These are phyloP conservation scores for Coemansia sp. DNA, from an alignment of 192 early-diverging fungal genomes.

Conservation along the genomic window DNA sequence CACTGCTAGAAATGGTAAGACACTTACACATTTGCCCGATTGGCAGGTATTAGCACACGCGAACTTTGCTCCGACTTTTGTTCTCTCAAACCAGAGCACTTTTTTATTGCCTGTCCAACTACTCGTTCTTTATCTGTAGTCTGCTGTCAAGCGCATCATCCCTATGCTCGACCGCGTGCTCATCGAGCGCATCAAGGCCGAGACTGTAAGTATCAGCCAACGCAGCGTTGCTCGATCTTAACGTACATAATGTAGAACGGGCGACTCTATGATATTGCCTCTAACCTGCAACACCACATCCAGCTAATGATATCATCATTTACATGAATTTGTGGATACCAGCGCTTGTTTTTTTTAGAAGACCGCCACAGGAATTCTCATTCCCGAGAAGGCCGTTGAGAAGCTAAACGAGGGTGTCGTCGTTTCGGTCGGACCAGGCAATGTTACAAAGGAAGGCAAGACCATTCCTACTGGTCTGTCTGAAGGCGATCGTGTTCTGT, in stretches of 20 bases:
- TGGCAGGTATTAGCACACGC: not conserved
- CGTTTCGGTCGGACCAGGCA: constrained; percentile 90
- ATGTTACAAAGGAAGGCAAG: constrained; percentile 82
- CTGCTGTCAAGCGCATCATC: constrained; percentile 77
- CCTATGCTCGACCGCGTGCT: constrained; percentile 98
- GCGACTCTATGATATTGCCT: not conserved
- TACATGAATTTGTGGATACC: not conserved
- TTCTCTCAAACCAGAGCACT: not conserved
- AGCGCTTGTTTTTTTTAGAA: constrained; percentile 56
- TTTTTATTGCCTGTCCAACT: constrained; percentile 6
- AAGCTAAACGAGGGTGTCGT: constrained; percentile 95
- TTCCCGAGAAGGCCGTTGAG: constrained; percentile 99
- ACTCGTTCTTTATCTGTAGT: constrained; percentile 14
- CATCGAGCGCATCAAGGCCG: constrained; percentile 93
- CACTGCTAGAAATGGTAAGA: not conserved
- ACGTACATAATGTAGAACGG: not conserved
- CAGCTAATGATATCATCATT: not conserved
- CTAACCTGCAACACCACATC: not conserved
- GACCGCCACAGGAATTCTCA: constrained; percentile 93
- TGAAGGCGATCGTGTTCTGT: constrained; percentile 91
- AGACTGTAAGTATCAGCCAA: constrained; percentile 43
- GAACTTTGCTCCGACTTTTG: not conserved
- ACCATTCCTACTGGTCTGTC: constrained; percentile 76
- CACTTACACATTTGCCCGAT: not conserved
- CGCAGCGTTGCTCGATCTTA: not conserved